Evolutionary conservation across 1,284 basidiomycete species (phyloP).

Genomic region (Ustilago cynodontis): DNA sequence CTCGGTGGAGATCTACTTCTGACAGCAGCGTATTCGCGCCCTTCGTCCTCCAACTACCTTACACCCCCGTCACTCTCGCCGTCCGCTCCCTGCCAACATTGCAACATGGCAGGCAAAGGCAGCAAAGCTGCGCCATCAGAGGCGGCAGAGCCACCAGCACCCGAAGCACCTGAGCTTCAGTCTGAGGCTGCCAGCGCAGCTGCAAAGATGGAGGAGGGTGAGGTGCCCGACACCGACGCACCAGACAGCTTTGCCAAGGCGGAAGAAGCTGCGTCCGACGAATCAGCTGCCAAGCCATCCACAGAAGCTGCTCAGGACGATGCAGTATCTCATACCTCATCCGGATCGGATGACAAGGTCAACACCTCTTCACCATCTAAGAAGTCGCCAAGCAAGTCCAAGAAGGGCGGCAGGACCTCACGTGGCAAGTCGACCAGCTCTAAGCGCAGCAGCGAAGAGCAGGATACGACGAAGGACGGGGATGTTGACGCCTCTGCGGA

Average conservation of each 20-base stretch:
- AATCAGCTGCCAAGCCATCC: conserved; percentile 9
- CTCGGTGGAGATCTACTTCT: background rate
- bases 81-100: background rate
- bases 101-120: conserved; percentile 33
- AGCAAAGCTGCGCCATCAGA: conserved; percentile 18
- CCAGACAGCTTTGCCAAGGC: conserved; percentile 6
- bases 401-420: conserved; percentile 37
- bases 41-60: background rate
- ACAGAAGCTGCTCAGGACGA: conserved; percentile 26
- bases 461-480: conserved; percentile 17
- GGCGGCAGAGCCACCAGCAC: conserved; percentile 16
- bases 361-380: conserved; percentile 30
- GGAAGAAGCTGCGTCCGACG: conserved; percentile 4
- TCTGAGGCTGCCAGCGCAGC: background rate
- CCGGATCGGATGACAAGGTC: conserved; percentile 40
- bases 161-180: conserved; percentile 7
- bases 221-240: background rate
- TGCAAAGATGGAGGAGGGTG: conserved; percentile 13
- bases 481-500: conserved; percentile 4
- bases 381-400: conserved; percentile 28
- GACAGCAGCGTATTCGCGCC: background rate
- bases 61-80: background rate
- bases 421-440: conserved; percentile 35
- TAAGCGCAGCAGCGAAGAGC: conserved; percentile 44
- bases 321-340: conserved; percentile 32